A percentile compares a stretch with the other conserved stretches of the same genome.
Evolutionary conservation across 495 filamentous ascomycete species (phyloP).

Genomic region (Filosporella fistucella): DNA sequence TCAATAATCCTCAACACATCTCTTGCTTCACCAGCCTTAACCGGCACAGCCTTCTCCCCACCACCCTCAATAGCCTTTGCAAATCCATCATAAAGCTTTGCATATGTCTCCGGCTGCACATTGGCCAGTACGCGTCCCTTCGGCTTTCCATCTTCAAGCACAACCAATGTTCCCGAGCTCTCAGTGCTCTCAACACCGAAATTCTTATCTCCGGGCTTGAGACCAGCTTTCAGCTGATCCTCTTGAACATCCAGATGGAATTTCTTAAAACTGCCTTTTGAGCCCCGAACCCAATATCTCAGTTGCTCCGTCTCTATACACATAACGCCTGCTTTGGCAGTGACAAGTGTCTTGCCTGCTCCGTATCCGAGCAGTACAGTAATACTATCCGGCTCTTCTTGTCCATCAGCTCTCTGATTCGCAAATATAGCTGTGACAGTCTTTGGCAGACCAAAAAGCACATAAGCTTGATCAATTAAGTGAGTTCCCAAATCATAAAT

Average conservation of each 20-base stretch:
- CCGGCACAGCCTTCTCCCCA: slow-evolving; percentile 56
- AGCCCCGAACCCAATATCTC: slow-evolving; percentile 77
- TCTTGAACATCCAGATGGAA: slow-evolving; percentile 77
- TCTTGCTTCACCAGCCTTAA: slow-evolving; percentile 65
- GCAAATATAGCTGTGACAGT: slow-evolving; percentile 64
- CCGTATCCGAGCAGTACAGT: slow-evolving; percentile 67
- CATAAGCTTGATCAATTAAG: slow-evolving; percentile 74
- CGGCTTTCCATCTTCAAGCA: slow-evolving; percentile 32
- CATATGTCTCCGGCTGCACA: slow-evolving; percentile 65
- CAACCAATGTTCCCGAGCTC: slow-evolving; percentile 35
- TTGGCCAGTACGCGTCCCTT: slow-evolving; percentile 47
- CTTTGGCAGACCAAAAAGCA: slow-evolving; percentile 72
- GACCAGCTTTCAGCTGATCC: slow-evolving; percentile 68
- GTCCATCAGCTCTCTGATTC: slow-evolving; percentile 57
- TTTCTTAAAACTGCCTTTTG: slow-evolving; percentile 79
- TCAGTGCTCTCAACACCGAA: slow-evolving; percentile 62
- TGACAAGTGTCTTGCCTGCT: slow-evolving; percentile 47
- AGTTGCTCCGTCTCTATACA: slow-evolving; percentile 68
- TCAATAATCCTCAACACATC: slow-evolving; percentile 75
- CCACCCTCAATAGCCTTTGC: slow-evolving; percentile 59
- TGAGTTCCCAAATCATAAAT: slow-evolving; percentile 85
- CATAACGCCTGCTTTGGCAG: slow-evolving; percentile 65
- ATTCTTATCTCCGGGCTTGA: slow-evolving; percentile 55
- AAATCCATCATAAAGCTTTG: slow-evolving; percentile 67
- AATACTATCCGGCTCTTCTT: slow-evolving; percentile 62